Evolutionary conservation across 192 early-diverging fungal genomes (phyloP), one percentile per base, ranked within the genome.

Genomic region (Obelidium mucronatum): DNA sequence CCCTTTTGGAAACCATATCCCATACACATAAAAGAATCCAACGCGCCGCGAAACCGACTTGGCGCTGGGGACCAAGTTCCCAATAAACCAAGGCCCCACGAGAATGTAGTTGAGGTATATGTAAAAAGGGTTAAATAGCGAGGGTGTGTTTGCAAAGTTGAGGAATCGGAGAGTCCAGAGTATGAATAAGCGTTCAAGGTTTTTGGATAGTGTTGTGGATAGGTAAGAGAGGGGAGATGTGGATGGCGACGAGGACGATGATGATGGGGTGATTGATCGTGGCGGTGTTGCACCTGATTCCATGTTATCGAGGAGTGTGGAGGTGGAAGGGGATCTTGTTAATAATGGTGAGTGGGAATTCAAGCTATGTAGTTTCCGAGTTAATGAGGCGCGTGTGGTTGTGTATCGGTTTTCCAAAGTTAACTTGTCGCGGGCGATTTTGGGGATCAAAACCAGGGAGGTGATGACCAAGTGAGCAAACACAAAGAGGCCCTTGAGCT

Each of bases 31-130:
- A 30, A 78, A 59, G 44, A 72, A 63, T 24, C 82, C 82, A 40
- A 67, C 72, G 48, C 78, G 69, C 15, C 67, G 37, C 0, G n/a
- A 40, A 24, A 31, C 24, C 5, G 24, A 19, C 3, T 15, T 11
- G 26, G 66, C 73, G 65, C 22, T 52, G 30, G 93, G 91, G 11
- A 95, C 88, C 70, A 95, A 84, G 2, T 87, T 84, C 1, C 91
- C 94, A 6, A 85, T 58, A 59, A 94, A 93, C 89, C 91, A 88
- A 0, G 92, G 92, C 2, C 89, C 80, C 11, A 87, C 76, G 1
- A 89, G 76, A 1, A 89, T 65, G 19, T 82, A 82, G 33, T 79
- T 42, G 13, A 63, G 28, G 62, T 75, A 80, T 8, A 62, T 53
- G 52, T 87, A 91, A 1, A 89, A 73, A 0, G 88, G 85, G 82